Evolutionary conservation across 73 alveolate genomes (phyloP).

Genomic region (Blepharisma japonicum): DNA sequence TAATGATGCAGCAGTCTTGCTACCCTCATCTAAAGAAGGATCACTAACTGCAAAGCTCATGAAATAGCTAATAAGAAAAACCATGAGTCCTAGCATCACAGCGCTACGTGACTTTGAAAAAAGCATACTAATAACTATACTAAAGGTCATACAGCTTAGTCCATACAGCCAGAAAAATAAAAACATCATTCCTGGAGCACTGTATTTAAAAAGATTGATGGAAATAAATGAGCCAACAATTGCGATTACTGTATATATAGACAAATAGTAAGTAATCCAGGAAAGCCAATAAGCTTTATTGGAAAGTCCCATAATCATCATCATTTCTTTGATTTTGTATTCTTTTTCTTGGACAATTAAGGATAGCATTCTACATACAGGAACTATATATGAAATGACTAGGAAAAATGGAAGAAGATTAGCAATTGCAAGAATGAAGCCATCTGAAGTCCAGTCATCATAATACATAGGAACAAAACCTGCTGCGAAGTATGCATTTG

Average conservation of each 20-base stretch:
- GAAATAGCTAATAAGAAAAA: slow-evolving; percentile 67
- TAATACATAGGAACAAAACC: slow-evolving; percentile 32
- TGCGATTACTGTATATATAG: slow-evolving; percentile 50
- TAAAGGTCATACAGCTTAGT: not conserved
- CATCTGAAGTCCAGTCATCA: slow-evolving; percentile 32
- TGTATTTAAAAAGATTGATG: not conserved
- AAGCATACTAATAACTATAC: slow-evolving; percentile 59
- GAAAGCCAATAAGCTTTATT: slow-evolving; percentile 76
- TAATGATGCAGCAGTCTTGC: slow-evolving; percentile 56
- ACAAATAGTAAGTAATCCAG: slow-evolving; percentile 67
- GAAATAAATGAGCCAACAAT: slow-evolving; percentile 17
- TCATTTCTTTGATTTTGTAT: slow-evolving; percentile 91
- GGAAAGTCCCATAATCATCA: slow-evolving; percentile 97
- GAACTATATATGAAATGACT: slow-evolving; percentile 27
- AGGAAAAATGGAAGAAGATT: slow-evolving; percentile 29
- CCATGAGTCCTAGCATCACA: slow-evolving; percentile 60
- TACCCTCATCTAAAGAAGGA: slow-evolving; percentile 35
- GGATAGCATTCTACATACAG: slow-evolving; percentile 25
- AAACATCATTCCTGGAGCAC: slow-evolving; percentile 3
- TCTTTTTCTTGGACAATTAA: slow-evolving; percentile 77
- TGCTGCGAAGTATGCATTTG: slow-evolving; percentile 25
- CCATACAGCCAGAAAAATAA: slow-evolving; percentile 28
- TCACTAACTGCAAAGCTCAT: slow-evolving; percentile 61
- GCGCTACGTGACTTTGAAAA: slow-evolving; percentile 79
- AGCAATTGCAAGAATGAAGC: not conserved